Percentiles rank a stretch among this genome's conserved stretches.
Conservation (phyloP, 2,329 filamentous ascomycete species). For the Celoporthe dispersa region DNA sequence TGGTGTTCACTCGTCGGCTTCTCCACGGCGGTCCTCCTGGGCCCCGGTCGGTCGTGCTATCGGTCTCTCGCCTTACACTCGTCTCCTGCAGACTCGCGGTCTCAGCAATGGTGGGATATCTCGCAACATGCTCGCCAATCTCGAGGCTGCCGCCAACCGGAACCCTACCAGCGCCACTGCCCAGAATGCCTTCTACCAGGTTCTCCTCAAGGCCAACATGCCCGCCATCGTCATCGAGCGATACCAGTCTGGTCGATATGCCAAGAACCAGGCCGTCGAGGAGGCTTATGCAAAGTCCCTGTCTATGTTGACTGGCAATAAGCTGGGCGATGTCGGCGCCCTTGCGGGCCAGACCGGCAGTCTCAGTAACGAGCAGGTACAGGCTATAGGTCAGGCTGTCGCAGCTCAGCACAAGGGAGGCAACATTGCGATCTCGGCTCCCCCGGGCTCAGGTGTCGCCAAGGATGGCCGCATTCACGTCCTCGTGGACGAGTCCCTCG, state of each 20-base stretch:
- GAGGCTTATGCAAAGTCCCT: slow-evolving; percentile 79
- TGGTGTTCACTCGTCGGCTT: not conserved
- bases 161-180: slow-evolving; percentile 85
- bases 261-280: slow-evolving; percentile 77
- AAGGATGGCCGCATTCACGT: slow-evolving; percentile 92
- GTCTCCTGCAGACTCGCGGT: slow-evolving; percentile 37
- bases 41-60: not conserved
- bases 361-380: slow-evolving; percentile 66
- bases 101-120: slow-evolving; percentile 56
- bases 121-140: slow-evolving; percentile 74
- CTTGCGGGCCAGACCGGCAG: slow-evolving; percentile 41
- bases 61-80: slow-evolving; percentile 24
- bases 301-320: slow-evolving; percentile 37
- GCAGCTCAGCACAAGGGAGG: slow-evolving; percentile 72
- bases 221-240: slow-evolving; percentile 89
- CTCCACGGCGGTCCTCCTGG: not conserved
- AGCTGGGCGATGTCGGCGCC: slow-evolving; percentile 36
- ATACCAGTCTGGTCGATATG: slow-evolving; percentile 85
- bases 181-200: slow-evolving; percentile 93
- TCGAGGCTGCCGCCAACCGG: slow-evolving; percentile 91
- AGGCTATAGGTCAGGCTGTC: slow-evolving; percentile 81
- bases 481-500: slow-evolving; percentile 87
- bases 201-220: slow-evolving; percentile 89
- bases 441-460: slow-evolving; percentile 62
- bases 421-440: slow-evolving; percentile 61